A percentile compares a stretch with the other conserved stretches of the same genome.
phyloP scores from a whole-genome alignment of 306 rosid genomes.

The Ormosia emarginata region DNA sequence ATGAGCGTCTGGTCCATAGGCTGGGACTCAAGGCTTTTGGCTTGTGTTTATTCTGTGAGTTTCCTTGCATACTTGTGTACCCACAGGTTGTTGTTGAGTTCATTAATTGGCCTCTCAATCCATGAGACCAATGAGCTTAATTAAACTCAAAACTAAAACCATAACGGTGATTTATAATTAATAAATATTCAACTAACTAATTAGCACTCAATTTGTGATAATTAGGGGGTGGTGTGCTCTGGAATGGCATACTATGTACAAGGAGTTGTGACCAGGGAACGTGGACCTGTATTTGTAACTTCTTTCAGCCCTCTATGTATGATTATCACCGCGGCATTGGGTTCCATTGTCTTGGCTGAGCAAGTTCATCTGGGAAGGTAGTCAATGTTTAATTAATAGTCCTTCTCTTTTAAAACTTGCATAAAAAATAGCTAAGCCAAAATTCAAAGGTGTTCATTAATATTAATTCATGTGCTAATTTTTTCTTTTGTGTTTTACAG shows the following conservation, averaged over 20 bases:
- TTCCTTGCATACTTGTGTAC: too few relatives aligned
- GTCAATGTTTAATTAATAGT: neutral
- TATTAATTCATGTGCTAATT: neutral
- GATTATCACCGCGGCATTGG: slow-evolving; percentile 90
- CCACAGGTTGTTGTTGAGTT: neutral
- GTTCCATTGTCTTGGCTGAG: slow-evolving; percentile 74
- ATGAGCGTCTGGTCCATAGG: slow-evolving; percentile 81
- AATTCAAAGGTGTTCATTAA: neutral
- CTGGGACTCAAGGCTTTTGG: slow-evolving; percentile 86
- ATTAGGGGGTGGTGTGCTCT: slow-evolving; percentile 85
- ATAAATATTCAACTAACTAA: neutral
- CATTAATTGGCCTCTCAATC: neutral
- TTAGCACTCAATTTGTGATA: neutral
- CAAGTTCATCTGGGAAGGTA: slow-evolving; percentile 85
- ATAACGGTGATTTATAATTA: neutral
- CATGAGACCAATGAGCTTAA: neutral
- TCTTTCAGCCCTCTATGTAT: slow-evolving; percentile 88
- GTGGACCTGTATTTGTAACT: slow-evolving; percentile 93
- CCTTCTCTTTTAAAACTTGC: neutral
- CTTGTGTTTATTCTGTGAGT: slow-evolving; percentile 88
- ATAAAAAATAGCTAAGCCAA: neutral
- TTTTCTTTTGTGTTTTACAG: slow-evolving; percentile 31
- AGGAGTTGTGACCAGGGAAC: slow-evolving; percentile 78
- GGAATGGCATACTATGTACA: slow-evolving; percentile 92
- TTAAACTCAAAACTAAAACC: neutral